Base-by-base conservation (phyloP, 345 rosid genomes). In the Diplotaxis tenuifolia region DNA sequence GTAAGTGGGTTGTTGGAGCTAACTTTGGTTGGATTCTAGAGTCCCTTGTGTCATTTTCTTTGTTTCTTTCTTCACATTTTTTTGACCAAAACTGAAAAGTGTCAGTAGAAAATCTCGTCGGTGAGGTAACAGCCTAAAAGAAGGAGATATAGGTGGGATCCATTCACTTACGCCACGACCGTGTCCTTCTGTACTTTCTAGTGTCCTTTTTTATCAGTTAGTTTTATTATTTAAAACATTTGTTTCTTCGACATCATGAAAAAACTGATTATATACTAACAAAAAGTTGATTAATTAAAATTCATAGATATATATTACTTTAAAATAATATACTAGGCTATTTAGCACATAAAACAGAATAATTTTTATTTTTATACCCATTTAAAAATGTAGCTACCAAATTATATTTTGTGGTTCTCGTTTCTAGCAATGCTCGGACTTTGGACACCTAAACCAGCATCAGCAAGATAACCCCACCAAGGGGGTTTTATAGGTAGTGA, bases 141-240 rank as follows among this genome's bases (percentile, higher is more conserved):
- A 53, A 12, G 56, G 56, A 55, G 76, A 57, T 36, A 57, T 36
- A 18, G 45, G 57, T 72, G 56, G 45, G 29, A 53, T 45, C 70
- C 69, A 36, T 62, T 62, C 63, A 0, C 62, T 18, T 50, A 50
- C 55, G 54, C 40, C 20, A 25, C 55, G 38, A 63, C 69, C 28
- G 54, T n/a, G 50, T 72, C 75, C 75, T 62, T 62, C 38, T 36
- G 75, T 72, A 72, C 75, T 40, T 62, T 38, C 14, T 31, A 61
- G 1, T 19, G 19, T 1, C 4, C 3, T 57, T 57, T 58, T 21
- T 0, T 21, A 4, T 54, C 31, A 11, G 18, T 4, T 69, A 12
- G 21, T 42, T 57, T n/a, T 45, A n/a, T 14, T 38, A 16, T 59
- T 23, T 60, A 12, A 14, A 11, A 27, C 14, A 61, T 22, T 36